Base-by-base conservation (phyloP, 2,329 filamentous ascomycete species). In the Fusarium sp. region DNA sequence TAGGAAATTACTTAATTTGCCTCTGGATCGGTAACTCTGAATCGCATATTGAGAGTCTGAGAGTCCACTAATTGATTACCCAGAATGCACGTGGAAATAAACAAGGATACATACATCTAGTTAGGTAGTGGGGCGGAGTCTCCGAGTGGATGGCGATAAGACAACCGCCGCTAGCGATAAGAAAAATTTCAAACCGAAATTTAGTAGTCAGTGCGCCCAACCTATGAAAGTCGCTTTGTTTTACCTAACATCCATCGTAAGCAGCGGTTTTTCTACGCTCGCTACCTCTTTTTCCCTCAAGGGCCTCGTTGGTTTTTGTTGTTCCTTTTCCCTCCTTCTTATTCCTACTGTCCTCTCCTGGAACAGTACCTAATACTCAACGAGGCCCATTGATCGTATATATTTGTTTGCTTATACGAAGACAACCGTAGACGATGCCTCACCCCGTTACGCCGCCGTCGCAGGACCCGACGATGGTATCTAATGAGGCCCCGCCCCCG, bases 401-500 rank as follows among this genome's bases (percentile, higher is more conserved):
- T 36, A 48, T 60, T 58, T 65, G 47, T 47, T 56, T 39, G 42
- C 48, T 38, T 52, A 52, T 59, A 69, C 33, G 62, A 61, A 60
- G 51, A 72, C 55, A 65, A 47, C 45, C 57, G 58, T 62, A 66
- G 66, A 79, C 77, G 73, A 87, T 87, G 85, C 85, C 85, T 85
- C 85, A 87, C 78, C 84, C 84, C 70, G 81, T 86, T 72, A 83
- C 85, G 77, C 85, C 86, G 79, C 86, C 85, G 65, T 78, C 79
- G 62, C 72, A 75, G 57, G 75, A 76, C 62, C 70, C 76, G 63
- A 76, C 74, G 77, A 84, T 87, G 83, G 84, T 87, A 76, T 84
- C 84, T 75, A 83, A 83, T 75, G 84, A 83, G 74, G 82, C 84
- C 79, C 81, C 85, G 81, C 86, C 87, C 76, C 86, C 90, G 74